These are phyloP conservation scores for Rhypophila decipiens DNA, from an alignment of 495 filamentous ascomycete species.

Conservation along the genomic window DNA sequence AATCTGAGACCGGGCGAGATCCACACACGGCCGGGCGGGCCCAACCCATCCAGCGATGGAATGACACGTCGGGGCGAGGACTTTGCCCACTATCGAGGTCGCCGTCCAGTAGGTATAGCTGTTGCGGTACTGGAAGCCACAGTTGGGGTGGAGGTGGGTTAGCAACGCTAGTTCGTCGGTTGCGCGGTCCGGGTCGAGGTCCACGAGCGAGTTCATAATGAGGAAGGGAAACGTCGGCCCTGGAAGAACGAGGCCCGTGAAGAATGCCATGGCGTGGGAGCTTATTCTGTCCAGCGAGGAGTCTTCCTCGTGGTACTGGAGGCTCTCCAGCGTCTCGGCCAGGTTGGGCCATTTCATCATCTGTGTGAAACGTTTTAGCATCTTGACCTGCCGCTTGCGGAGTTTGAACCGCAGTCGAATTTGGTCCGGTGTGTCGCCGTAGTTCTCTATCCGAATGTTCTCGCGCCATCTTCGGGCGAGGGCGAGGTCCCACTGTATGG, in stretches of 20 bases:
- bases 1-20: conserved; percentile 57
- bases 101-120: conserved; percentile 66
- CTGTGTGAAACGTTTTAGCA: conserved; percentile 58
- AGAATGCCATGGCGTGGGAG: conserved; percentile 65
- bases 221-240: conserved; percentile 64
- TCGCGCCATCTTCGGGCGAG: conserved; percentile 63
- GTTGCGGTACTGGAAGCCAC: conserved; percentile 65
- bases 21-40: conserved; percentile 54
- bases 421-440: conserved; percentile 31
- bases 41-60: conserved; percentile 66
- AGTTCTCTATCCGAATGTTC: conserved; percentile 53
- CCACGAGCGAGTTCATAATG: conserved; percentile 65
- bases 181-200: conserved; percentile 57
- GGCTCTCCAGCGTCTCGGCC: conserved; percentile 48
- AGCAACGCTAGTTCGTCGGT: conserved; percentile 55
- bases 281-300: conserved; percentile 52
- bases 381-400: conserved; percentile 51
- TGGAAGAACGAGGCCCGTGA: conserved; percentile 61
- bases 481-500: conserved; percentile 62
- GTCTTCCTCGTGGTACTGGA: conserved; percentile 51
- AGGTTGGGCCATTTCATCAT: conserved; percentile 72
- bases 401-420: conserved; percentile 55
- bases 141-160: conserved; percentile 53
- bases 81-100: conserved; percentile 63
- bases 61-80: conserved; percentile 68